These are phyloP conservation scores for Theobroma cacao DNA, from an alignment of 345 rosid genomes.

Conservation along the genomic window DNA sequence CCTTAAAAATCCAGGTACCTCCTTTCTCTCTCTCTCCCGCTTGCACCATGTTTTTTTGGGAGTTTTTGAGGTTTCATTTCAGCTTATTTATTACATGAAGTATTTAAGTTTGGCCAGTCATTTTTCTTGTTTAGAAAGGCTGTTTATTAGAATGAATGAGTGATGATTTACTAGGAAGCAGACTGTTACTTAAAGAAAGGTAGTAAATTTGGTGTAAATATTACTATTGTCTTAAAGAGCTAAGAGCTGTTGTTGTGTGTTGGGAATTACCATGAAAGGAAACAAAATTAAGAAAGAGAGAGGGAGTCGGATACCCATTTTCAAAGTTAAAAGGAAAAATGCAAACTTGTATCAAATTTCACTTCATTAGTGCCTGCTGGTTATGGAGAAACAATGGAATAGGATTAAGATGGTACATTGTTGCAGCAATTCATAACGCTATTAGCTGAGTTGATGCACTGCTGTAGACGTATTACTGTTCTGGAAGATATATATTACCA, in stretches of 20 bases:
- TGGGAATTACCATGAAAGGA: background rate
- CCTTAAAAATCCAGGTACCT: slow-evolving; percentile 3
- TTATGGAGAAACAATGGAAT: background rate
- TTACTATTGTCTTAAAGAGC: background rate
- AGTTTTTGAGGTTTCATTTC: background rate
- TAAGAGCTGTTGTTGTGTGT: background rate
- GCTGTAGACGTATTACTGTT: background rate
- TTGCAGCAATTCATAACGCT: background rate
- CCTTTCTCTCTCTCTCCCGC: background rate
- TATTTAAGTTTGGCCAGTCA: background rate
- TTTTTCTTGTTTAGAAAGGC: background rate
- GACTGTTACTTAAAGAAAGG: background rate
- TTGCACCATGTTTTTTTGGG: background rate
- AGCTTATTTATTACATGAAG: background rate
- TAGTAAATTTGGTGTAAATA: background rate
- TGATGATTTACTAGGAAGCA: background rate
- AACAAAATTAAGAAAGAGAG: background rate
- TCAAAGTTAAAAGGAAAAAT: background rate
- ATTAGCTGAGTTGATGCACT: background rate
- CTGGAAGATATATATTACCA: background rate
- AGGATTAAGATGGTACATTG: background rate
- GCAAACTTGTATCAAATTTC: background rate
- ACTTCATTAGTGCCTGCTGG: background rate
- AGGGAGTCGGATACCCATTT: background rate
- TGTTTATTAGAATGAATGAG: background rate